Base-by-base conservation (phyloP, 2,329 filamentous ascomycete species). In the Diaporthe citrichinensis region DNA sequence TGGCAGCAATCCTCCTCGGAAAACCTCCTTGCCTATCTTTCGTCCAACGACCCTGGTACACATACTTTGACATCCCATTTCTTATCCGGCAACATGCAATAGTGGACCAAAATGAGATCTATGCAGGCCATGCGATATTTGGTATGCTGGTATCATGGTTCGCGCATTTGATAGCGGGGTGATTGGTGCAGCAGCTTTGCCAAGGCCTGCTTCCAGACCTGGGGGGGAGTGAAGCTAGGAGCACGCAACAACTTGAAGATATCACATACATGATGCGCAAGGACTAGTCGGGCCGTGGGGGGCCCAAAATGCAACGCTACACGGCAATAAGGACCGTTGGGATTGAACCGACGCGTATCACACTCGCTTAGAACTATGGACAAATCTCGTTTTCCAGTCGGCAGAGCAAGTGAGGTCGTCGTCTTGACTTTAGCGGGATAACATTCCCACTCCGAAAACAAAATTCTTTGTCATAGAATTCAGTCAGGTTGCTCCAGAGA, bases 31-130 rank as follows among this genome's bases (percentile, higher is more conserved):
- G 61, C 61, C 61, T 65, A 49, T 65, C 61, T 65, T 34, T 34
- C 41, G 28, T 49, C 36, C 17, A n/a, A n/a, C 3, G 17, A 49
- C 5, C 17, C 41, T 65, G 17, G 41, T 15, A 10, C 61, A 49
- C 41, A 49, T 2, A 46, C 8, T 49, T 5, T 34, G 25, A 8
- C 9, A 8, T 34, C 59, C 28, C 25, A 49, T 49, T 46, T 65
- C 61, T 65, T 65, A 65, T 65, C 61, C 61, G 61, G 61, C 61
- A 65, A 49, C 25, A 25, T 65, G 61, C 61, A 65, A 65, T 65
- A 65, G 61, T 49, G 61, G 61, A 17, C 61, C 44, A 51, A 25
- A 51, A 67, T 67, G 61, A 67, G 44, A 67, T 67, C 4, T 51
- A 67, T 49, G 61, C 61, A 51, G 39, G 25, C 39, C 6, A 65